phyloP scores from a whole-genome alignment of 2,329 filamentous ascomycete genomes.

The Ceratocystis diversiconidia region DNA sequence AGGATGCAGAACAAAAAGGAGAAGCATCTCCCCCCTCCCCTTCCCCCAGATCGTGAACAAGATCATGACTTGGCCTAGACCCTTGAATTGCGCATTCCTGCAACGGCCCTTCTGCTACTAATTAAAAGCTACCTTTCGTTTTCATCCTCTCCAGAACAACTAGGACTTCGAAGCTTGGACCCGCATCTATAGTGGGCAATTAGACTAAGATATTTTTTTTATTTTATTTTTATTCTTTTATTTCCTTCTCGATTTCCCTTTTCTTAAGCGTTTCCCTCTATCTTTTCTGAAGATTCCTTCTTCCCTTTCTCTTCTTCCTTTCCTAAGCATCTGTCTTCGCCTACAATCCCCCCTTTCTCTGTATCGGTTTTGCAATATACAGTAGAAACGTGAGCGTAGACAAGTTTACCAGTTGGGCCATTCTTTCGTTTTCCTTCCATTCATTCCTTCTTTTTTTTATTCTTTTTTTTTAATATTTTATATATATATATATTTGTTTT shows the following conservation, averaged over 20 bases:
- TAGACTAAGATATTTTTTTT: not conserved
- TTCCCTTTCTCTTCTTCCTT: slow-evolving; percentile 7
- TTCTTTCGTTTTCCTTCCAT: not conserved
- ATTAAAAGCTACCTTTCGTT: not conserved
- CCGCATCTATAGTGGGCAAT: slow-evolving; percentile 1
- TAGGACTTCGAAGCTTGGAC: not conserved
- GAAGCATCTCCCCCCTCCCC: not conserved
- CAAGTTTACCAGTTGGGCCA: not conserved
- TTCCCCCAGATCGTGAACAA: not conserved
- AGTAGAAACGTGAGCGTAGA: slow-evolving; percentile 11
- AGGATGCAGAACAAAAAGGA: not conserved
- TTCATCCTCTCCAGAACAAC: not conserved
- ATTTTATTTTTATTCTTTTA: too few species aligned
- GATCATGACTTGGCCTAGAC: not conserved
- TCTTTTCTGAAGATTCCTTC: not conserved
- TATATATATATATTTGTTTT: not conserved
- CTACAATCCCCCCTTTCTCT: slow-evolving; percentile 9
- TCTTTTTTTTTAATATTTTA: not conserved
- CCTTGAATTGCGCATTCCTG: not conserved
- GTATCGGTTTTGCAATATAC: slow-evolving; percentile 18
- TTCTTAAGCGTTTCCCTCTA: slow-evolving; percentile 1
- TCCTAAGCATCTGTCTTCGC: slow-evolving; percentile 12
- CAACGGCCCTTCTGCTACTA: not conserved
- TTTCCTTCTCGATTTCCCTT: not conserved
- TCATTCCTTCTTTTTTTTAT: not conserved